Evolutionary conservation across 208 protist genomes (phyloP), one percentile per base, ranked within the genome.

Genomic region (Leptomonas pyrrhocoris): DNA sequence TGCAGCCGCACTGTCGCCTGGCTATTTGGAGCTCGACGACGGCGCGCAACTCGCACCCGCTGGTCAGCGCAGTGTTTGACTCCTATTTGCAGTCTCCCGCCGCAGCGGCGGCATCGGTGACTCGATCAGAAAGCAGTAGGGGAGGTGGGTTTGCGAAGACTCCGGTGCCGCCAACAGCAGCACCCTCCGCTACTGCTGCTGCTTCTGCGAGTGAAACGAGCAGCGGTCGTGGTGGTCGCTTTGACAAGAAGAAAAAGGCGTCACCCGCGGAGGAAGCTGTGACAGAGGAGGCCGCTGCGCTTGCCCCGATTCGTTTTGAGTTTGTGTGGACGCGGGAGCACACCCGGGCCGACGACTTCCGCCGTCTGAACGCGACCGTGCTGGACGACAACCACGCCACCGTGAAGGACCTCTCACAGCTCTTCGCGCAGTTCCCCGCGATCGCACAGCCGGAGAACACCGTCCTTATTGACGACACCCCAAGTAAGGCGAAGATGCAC

Each of bases 1-100:
- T 96, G 53, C 87, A 93, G 78, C 19, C 74, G 65, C 77, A 88
- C 69, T 96, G 92, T 77, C 62, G 79, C n/a, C 59, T 96, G 28
- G 87, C 92, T 27, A 59, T 96, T n/a, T 96, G 92, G 89, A 94
- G 89, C 80, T 90, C 89, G 48, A 96, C 92, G 8, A 94, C 89
- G 36, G 74, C 80, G 40, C 88, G 89, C 56, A 96, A 96, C 83
- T 94, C 89, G 13, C 66, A 61, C 15, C 86, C 92, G n/a, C 63
- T 94, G 11, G 68, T 93, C n/a, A 81, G 90, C 23, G 92, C 87
- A 3, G 82, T 94, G 0, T 94, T 96, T 23, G 80, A 77, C 50
- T 50, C 53, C 0, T 58, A 48, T 18, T 21, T 77, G 27, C 73
- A 40, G 19, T 43, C 56, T 8, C 55, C 50, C 12, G 5, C 53